Evolutionary conservation across 2,329 filamentous ascomycete species (phyloP), one percentile per base, ranked within the genome.

Genomic region (Trichophyton schoenleinii): DNA sequence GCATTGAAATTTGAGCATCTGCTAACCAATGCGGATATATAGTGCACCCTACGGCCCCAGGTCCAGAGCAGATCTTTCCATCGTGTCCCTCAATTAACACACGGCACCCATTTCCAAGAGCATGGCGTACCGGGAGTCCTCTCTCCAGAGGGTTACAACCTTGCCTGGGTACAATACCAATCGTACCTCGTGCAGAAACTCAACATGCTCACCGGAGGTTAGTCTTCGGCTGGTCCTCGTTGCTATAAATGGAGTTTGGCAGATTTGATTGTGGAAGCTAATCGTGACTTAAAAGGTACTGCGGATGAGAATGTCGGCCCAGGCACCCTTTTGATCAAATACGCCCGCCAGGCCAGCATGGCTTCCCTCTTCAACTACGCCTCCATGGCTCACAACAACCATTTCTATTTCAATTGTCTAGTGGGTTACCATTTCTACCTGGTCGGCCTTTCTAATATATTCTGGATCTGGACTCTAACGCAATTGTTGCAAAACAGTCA

Each of bases 291-390:
- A 60, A 67, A 67, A 90, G 87, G 83, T 67, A 87, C 83, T 67
- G 78, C 84, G 18, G 81, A 83, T 69, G 86, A 86, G 66, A 76
- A 83, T 71, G 77, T 81, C 66, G 77, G 81, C 58, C 74, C 84
- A 64, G 85, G 88, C 74, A 79, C 84, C 55, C 85, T 96, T 70
- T 76, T 88, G 70, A 80, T 92, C 70, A 80, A 84, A 70, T 87
- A 87, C 63, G 88, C 92, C 63, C 89, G 91, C 74, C 83, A 94
- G 70, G 87, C 92, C 52, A 80, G 81, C 67, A 80, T 83, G 65
- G 94, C 94, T 48, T 81, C 86, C 68, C 79, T 87, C 72, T 99
- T 99, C 85, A 99, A 97, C 82, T 84, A 95, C 74, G 94, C 94
- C 74, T 95, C 89, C 68, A 95, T 95, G 88, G 89, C 90, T 61